A percentile compares a stretch with the other conserved stretches of the same genome.
Evolutionary conservation across 331 rosid species (phyloP).

Genomic region (Phaseolus coccineus): DNA sequence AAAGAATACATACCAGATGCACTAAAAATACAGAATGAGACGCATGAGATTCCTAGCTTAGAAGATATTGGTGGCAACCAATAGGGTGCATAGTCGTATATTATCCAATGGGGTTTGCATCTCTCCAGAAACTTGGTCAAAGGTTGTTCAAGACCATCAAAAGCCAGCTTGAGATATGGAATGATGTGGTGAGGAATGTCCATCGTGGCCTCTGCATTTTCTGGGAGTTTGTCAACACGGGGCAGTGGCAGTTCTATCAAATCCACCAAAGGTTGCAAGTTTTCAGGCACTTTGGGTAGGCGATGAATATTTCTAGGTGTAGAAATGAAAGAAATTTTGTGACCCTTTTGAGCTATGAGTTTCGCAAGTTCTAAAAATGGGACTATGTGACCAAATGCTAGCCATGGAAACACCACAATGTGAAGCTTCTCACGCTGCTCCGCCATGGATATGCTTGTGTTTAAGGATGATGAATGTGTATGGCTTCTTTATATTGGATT

Average conservation of each 20-base stretch:
- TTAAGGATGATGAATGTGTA: too few species aligned
- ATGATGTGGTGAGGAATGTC: not conserved
- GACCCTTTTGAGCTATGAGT: constrained; percentile 22
- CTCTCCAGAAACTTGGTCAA: constrained; percentile 3
- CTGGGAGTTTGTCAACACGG: not conserved
- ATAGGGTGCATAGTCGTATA: constrained; percentile 10
- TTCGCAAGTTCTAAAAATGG: not conserved
- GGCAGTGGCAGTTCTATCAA: constrained; percentile 14
- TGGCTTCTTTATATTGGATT: too few species aligned
- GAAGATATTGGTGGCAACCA: constrained; percentile 2
- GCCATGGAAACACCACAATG: not conserved
- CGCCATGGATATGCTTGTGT: too few species aligned
- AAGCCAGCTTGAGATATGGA: not conserved
- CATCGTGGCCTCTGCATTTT: not conserved
- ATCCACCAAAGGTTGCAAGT: not conserved
- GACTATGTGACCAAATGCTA: not conserved
- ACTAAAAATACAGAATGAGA: not conserved
- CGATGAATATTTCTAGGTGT: constrained; percentile 33
- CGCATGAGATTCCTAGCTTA: not conserved
- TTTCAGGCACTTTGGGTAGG: not conserved
- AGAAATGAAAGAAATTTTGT: constrained; percentile 27
- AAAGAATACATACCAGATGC: not conserved
- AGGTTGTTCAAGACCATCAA: constrained; percentile 5
- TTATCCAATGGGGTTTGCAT: not conserved
- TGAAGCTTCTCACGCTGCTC: not conserved